Evolutionary conservation across 2,329 filamentous ascomycete species (phyloP).

Genomic region (Cadophora luteo-olivacea): DNA sequence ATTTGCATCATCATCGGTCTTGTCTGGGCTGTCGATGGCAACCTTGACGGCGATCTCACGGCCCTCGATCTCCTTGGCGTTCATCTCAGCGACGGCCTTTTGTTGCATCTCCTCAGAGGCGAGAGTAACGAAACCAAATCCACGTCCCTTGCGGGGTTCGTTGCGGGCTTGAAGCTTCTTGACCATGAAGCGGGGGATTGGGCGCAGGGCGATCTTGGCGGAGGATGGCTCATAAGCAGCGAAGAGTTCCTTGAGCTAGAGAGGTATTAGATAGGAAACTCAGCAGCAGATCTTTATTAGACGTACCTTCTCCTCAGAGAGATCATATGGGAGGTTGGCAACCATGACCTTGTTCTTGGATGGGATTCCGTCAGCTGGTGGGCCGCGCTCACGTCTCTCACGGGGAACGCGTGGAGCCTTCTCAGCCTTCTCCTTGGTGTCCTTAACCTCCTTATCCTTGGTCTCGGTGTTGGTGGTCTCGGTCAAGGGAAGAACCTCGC

Average conservation of each 20-base stretch:
- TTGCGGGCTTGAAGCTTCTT: slow-evolving; percentile 99
- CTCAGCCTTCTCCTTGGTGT: slow-evolving; percentile 47
- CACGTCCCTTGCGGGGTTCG: slow-evolving; percentile 98
- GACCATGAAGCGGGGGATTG: slow-evolving; percentile 99
- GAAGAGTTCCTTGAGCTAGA: slow-evolving; percentile 96
- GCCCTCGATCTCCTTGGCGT: slow-evolving; percentile 98
- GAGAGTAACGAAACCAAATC: slow-evolving; percentile 97
- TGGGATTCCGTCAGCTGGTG: slow-evolving; percentile 94
- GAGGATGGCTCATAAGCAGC: slow-evolving; percentile 88
- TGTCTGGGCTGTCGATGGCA: slow-evolving; percentile 98
- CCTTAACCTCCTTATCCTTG: slow-evolving; percentile 55
- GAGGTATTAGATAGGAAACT: slow-evolving; percentile 26
- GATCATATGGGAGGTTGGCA: slow-evolving; percentile 97
- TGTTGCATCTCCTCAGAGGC: slow-evolving; percentile 94
- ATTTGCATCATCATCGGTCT: slow-evolving; percentile 85
- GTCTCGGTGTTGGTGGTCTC: slow-evolving; percentile 65
- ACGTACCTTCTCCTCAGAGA: slow-evolving; percentile 93
- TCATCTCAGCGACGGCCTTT: slow-evolving; percentile 98
- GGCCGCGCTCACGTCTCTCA: slow-evolving; percentile 82
- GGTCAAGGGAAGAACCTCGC: slow-evolving; percentile 62
- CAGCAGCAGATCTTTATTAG: slow-evolving; percentile 20
- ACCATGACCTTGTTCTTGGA: slow-evolving; percentile 99
- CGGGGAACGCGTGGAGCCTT: slow-evolving; percentile 56
- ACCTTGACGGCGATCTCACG: slow-evolving; percentile 99
- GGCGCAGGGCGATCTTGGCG: slow-evolving; percentile 97